These are phyloP conservation scores for Claviceps sp. DNA, from an alignment of 2,329 filamentous ascomycete genomes.

Conservation along the genomic window DNA sequence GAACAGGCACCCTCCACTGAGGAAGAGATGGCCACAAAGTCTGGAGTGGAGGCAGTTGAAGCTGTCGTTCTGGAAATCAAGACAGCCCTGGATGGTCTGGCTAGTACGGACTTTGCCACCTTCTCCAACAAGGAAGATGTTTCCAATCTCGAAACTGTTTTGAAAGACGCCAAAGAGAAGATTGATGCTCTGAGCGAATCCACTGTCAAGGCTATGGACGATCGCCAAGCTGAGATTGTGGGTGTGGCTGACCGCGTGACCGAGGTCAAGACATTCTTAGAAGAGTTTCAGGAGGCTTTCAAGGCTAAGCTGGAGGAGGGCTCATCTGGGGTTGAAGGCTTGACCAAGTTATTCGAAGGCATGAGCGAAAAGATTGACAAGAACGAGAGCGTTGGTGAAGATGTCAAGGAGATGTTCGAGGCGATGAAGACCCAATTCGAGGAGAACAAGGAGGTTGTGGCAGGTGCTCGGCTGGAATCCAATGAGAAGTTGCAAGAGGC, in stretches of 20 bases:
- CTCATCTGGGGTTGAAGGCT: slow-evolving; percentile 54
- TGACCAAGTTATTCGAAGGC: slow-evolving; percentile 56
- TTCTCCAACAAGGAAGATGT: slow-evolving; percentile 68
- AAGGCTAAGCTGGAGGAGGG: slow-evolving; percentile 67
- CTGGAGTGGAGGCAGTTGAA: slow-evolving; percentile 69
- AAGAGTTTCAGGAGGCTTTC: slow-evolving; percentile 65
- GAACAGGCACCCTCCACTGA: slow-evolving; percentile 36
- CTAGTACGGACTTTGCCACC: slow-evolving; percentile 54
- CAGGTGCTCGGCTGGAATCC: slow-evolving; percentile 67
- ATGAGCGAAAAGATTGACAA: slow-evolving; percentile 49
- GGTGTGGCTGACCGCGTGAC: slow-evolving; percentile 64
- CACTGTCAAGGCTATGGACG: slow-evolving; percentile 67
- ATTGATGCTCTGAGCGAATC: slow-evolving; percentile 55
- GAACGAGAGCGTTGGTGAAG: slow-evolving; percentile 44
- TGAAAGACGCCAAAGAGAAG: slow-evolving; percentile 60
- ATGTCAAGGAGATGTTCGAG: slow-evolving; percentile 58
- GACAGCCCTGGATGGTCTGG: slow-evolving; percentile 58
- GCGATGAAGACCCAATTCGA: slow-evolving; percentile 79
- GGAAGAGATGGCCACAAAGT: slow-evolving; percentile 59
- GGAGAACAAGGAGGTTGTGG: slow-evolving; percentile 65
- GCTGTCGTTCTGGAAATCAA: slow-evolving; percentile 79
- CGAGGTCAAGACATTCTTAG: slow-evolving; percentile 64
- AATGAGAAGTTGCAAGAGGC: slow-evolving; percentile 61
- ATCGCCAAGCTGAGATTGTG: slow-evolving; percentile 71
- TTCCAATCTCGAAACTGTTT: slow-evolving; percentile 44